phyloP scores from a whole-genome alignment of 352 stramenopile species.

The Globisporangium cylindrosporum region DNA sequence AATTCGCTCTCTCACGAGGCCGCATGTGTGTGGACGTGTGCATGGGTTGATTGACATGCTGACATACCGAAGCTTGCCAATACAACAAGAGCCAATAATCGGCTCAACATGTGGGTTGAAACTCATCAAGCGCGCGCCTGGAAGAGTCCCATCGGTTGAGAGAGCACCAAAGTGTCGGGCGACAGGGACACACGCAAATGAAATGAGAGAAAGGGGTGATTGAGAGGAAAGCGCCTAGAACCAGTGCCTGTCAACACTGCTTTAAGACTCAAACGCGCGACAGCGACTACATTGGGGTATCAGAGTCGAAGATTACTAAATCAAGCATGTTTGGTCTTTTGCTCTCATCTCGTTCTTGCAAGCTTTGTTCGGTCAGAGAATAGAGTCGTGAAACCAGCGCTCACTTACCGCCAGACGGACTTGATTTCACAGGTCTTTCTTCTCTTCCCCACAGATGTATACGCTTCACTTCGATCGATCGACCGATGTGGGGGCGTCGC shows the following conservation, averaged over 20 bases:
- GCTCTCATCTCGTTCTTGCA: too few species aligned
- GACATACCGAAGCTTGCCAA: neutral
- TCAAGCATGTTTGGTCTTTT: neutral
- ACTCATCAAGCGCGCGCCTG: neutral
- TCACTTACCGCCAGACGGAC: neutral
- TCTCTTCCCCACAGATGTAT: neutral
- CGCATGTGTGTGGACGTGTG: neutral
- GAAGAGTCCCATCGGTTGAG: conserved; percentile 2
- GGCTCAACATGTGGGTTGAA: neutral
- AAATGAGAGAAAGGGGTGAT: neutral
- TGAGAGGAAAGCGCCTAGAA: neutral
- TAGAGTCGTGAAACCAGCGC: neutral
- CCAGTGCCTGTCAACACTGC: neutral
- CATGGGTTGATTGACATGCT: neutral
- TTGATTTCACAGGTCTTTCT: neutral
- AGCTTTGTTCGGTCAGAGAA: neutral
- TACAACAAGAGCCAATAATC: neutral
- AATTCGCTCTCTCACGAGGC: neutral
- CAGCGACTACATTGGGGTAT: neutral
- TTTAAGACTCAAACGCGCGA: neutral
- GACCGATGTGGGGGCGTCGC: too few species aligned
- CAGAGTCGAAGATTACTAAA: neutral
- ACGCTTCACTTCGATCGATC: too few species aligned
- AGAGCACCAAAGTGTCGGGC: neutral
- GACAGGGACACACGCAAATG: neutral